Evolutionary conservation across 805 yeast genomes (phyloP), one percentile per base, ranked within the genome.

Genomic region (Ogataea nonfermentans): DNA sequence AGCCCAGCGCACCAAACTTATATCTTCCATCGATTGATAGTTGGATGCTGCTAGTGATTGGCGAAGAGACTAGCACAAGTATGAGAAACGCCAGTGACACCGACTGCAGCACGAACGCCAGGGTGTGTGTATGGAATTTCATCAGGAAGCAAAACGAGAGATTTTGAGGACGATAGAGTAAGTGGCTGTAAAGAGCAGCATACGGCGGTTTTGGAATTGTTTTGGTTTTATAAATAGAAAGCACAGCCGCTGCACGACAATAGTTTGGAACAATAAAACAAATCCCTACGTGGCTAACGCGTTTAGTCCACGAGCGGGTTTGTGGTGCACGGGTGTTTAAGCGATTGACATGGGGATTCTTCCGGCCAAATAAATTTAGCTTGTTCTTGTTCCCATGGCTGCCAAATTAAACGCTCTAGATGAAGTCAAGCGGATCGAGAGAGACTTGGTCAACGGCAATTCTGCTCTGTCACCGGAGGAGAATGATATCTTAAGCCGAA

Each of bases 1-100:
- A 77, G 2, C 93, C 93, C 55, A 84, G 74, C 2, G 77, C 73
- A 23, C 93, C 93, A 57, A 72, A 84, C 2, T 66, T 62, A 47
- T 65, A 62, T 29, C 60, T 56, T 14, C 62, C 62, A 24, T 78
- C 69, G 24, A 68, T 56, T 6, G 81, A 80, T 10, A 84, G 49
- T 3, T 66, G 65, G 32, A 84, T 68, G 6, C 68, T 52, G 2
- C 61, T 46, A 7, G 73, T 66, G 2, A 78, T 78, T 0, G 95
- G 91, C 9, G 77, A 70, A 1, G 87, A 71, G 17, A 84, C 67
- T 13, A 79, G 69, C 2, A 82, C 77, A 22, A 84, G 58, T 29
- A 84, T 65, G 31, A 84, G 62, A 44, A 82, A 76, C 10, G 81
- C 90, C 51, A 82, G 61, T 2, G 89, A 68, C 9, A 73, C 67